Conservation (phyloP, 805 yeast genomes). For the Ogataea paraovalis region DNA sequence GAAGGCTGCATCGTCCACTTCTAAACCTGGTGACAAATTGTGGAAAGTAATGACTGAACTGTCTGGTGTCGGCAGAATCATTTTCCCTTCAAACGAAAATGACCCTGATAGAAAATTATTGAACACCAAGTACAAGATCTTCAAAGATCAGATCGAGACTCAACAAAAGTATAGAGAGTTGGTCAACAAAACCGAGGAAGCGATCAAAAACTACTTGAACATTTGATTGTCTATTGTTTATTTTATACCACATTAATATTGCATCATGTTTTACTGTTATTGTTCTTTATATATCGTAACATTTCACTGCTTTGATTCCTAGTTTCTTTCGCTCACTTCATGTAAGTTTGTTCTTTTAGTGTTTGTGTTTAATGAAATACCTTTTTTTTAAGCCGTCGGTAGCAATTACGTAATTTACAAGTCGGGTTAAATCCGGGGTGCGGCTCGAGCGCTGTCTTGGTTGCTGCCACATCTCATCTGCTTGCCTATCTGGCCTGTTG, state of each 20-base stretch:
- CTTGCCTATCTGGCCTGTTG: no score
- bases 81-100: constrained; percentile 55
- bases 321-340: not conserved
- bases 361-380: no score
- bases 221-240: constrained; percentile 4
- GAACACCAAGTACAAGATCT: constrained; percentile 76
- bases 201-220: constrained; percentile 27
- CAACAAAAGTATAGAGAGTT: constrained; percentile 72
- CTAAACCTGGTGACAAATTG: constrained; percentile 53
- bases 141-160: constrained; percentile 79
- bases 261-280: not conserved
- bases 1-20: constrained; percentile 5
- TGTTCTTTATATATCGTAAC: not conserved
- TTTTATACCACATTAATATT: not conserved
- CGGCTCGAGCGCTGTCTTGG: not conserved
- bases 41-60: constrained; percentile 86
- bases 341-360: no score
- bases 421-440: not conserved
- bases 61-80: constrained; percentile 80
- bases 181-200: constrained; percentile 49
- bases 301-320: not conserved
- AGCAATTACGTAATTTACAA: no score
- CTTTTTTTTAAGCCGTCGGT: no score
- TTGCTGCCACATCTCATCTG: not conserved
- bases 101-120: constrained; percentile 69